Conservation (phyloP, 805 yeast species). For the Starmerella gropengiesseri region DNA sequence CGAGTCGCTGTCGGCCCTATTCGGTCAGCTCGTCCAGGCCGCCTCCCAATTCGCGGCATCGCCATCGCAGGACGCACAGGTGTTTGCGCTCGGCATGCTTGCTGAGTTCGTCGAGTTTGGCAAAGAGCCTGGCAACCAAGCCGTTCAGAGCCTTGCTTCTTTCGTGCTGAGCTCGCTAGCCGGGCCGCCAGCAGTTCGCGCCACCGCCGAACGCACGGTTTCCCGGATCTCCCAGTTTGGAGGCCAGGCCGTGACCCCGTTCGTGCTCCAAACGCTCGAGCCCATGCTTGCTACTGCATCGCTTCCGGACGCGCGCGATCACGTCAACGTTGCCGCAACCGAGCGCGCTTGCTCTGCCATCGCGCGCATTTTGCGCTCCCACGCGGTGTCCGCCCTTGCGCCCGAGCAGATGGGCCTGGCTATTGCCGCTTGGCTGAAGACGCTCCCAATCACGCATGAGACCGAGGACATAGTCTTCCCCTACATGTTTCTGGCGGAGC, state of each 20-base stretch:
- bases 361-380: conserved; percentile 66
- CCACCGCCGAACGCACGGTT: conserved; percentile 72
- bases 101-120: conserved; percentile 73
- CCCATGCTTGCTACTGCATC: conserved; percentile 61
- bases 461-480: conserved; percentile 80
- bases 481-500: conserved; percentile 60
- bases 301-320: conserved; percentile 74
- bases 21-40: conserved; percentile 31
- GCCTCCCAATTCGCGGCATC: conserved; percentile 46
- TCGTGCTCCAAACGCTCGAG: conserved; percentile 59
- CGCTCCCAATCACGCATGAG: conserved; percentile 75
- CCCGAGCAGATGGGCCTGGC: conserved; percentile 44
- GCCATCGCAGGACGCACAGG: conserved; percentile 53
- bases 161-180: conserved; percentile 42
- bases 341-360: conserved; percentile 76
- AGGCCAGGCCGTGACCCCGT: conserved; percentile 49
- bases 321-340: conserved; percentile 74
- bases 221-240: conserved; percentile 84
- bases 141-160: conserved; percentile 52
- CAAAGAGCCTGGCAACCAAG: conserved; percentile 56
- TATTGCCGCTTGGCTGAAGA: conserved; percentile 63
- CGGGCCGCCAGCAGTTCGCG: conserved; percentile 53
- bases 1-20: conserved; percentile 4
- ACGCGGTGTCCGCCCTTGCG: conserved; percentile 44
- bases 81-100: conserved; percentile 69